Base-by-base conservation (phyloP, 495 filamentous ascomycete genomes). In the Aspergillus diversus region DNA sequence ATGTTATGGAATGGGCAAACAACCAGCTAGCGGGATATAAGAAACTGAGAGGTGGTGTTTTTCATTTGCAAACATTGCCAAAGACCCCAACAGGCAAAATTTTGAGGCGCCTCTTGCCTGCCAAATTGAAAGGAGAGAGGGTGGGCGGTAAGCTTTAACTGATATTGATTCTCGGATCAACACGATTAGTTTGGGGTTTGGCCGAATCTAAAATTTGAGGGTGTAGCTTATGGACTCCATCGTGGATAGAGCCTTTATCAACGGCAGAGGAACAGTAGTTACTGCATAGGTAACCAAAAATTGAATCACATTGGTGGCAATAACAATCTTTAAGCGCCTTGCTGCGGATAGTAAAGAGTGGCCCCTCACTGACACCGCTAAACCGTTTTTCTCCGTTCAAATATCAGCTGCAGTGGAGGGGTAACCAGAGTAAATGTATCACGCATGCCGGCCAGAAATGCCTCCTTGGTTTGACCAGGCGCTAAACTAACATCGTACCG, bases 31-130 rank as follows among this genome's bases (percentile, higher is more conserved):
- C 68, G 13, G 60, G 63, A 5, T 70, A 70, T 17, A 70, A 70
- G 49, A 67, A 66, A 42, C 59, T 70, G 32, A 53, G 68, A 5
- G 68, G 68, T 17, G 68, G 68, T 27, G 63, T 70, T 4, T 61
- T 66, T 15, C 63, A 67, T 56, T 34, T 70, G 33, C 60, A 70
- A 51, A 49, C 13, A 1, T 34, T 67, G 54, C 68, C 68, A 5
- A 70, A 70, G 46, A 67, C 59, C 15, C 55, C 68, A 4, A 67
- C 68, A 8, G 68, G 68, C 5, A 70, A 70, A 57, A 67, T 70
- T 50, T 35, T 66, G 33, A 57, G 65, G 17, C 55, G 65, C 12
- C 59, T 66, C 48, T 57, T 70, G 16, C 63, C 67, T 37, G 63
- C 51, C 2, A 68, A 65, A 35, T 16, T 65, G 42, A 56, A 56